These are phyloP conservation scores for Aspergillus luchuensis DNA, from an alignment of 2,329 filamentous ascomycete genomes.

Conservation along the genomic window DNA sequence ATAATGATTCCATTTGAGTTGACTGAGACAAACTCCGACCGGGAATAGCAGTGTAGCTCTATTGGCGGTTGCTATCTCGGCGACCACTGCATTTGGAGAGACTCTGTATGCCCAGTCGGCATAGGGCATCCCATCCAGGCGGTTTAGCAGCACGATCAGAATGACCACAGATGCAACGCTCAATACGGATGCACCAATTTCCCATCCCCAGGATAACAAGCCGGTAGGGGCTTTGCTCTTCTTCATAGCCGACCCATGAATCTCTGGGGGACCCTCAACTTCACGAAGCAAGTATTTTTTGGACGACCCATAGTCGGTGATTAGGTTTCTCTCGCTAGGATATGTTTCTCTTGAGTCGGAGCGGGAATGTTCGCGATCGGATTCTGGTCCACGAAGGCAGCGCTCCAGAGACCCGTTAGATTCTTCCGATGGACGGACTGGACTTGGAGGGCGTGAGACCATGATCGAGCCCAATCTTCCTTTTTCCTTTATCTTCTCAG, in stretches of 20 bases:
- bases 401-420: too few relatives aligned
- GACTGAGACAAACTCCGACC: slow-evolving; percentile 18
- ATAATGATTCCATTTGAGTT: slow-evolving; percentile 23
- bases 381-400: too few relatives aligned
- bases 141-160: background rate
- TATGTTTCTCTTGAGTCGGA: too few relatives aligned
- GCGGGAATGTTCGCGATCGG: too few relatives aligned
- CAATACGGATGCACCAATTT: background rate
- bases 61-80: slow-evolving; percentile 18
- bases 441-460: too few relatives aligned
- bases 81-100: slow-evolving; percentile 20
- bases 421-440: too few relatives aligned
- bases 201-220: background rate
- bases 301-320: too few relatives aligned
- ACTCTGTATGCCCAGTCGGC: slow-evolving; percentile 9
- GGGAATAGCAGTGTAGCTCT: slow-evolving; percentile 16
- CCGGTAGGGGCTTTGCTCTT: background rate
- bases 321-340: too few relatives aligned
- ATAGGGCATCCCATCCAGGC: background rate
- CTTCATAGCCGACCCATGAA: background rate
- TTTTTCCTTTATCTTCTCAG: too few relatives aligned
- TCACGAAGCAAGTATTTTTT: background rate
- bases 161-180: background rate
- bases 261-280: background rate
- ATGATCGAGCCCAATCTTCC: too few relatives aligned